These are phyloP conservation scores for Suillus discolor DNA, from an alignment of 768 basidiomycete genomes.

Conservation along the genomic window DNA sequence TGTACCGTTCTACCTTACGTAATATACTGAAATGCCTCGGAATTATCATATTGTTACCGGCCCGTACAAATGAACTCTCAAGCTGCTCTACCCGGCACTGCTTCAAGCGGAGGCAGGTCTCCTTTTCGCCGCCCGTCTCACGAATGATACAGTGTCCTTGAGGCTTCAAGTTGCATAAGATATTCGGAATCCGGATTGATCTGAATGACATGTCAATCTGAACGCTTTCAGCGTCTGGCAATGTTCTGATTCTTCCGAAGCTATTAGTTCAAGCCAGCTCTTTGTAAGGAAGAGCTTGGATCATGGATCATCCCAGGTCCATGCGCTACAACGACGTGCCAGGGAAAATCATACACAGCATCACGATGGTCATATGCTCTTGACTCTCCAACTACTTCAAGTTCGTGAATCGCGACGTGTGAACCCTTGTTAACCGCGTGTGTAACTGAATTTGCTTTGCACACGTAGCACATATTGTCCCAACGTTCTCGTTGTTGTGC, in stretches of 20 bases:
- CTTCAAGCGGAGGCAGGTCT: too few relatives aligned
- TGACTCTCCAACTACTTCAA: background rate
- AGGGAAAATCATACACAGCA: background rate
- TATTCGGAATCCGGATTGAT: too few relatives aligned
- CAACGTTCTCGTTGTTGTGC: background rate
- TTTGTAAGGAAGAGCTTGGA: background rate
- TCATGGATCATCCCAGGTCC: background rate
- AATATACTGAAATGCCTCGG: too few relatives aligned
- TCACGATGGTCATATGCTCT: background rate
- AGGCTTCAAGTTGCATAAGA: too few relatives aligned
- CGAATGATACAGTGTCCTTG: too few relatives aligned
- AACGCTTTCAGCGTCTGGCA: background rate
- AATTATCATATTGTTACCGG: too few relatives aligned
- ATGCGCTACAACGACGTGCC: background rate
- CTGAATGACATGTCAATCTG: background rate
- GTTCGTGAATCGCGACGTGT: background rate
- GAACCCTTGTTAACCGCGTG: background rate
- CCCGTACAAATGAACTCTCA: too few relatives aligned
- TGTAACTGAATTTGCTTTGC: background rate
- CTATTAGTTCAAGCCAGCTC: too few relatives aligned
- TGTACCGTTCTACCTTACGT: too few relatives aligned
- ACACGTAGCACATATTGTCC: background rate
- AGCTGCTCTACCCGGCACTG: too few relatives aligned
- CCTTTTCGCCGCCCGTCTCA: too few relatives aligned
- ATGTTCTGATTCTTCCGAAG: background rate